phyloP scores from a whole-genome alignment of 2,329 filamentous ascomycete species.

The Pyrenophora teres region DNA sequence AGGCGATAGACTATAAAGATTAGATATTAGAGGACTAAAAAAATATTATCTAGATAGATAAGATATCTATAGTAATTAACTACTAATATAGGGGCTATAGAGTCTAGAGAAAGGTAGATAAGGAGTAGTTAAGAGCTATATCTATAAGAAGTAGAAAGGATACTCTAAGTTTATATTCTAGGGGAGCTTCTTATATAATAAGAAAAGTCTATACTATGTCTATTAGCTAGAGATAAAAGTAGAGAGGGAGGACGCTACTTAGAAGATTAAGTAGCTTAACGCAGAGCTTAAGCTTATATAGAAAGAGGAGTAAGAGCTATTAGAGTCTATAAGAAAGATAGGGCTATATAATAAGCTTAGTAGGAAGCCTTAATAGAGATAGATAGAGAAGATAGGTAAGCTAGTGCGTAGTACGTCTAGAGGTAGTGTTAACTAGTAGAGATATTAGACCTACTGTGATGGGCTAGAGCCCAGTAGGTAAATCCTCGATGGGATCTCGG shows the following conservation, averaged over 20 bases:
- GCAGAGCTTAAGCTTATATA: constrained; percentile 12
- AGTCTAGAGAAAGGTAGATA: constrained; percentile 11
- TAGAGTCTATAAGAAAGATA: neutral
- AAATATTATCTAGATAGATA: neutral
- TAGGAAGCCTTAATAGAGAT: constrained; percentile 12
- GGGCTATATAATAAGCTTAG: constrained; percentile 7
- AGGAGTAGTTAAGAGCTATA: constrained; percentile 15
- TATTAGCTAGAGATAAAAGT: neutral
- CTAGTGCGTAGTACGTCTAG: constrained; percentile 7
- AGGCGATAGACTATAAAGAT: too few relatives aligned
- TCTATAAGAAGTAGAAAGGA: constrained; percentile 13
- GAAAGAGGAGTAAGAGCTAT: constrained; percentile 12
- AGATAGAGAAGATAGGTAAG: constrained; percentile 13
- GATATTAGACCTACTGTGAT: constrained; percentile 8
- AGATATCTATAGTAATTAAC: constrained; percentile 9
- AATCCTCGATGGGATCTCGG: too few relatives aligned
- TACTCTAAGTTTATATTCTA: constrained; percentile 23
- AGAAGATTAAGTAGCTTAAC: constrained; percentile 13
- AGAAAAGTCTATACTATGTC: constrained; percentile 9
- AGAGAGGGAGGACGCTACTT: constrained; percentile 6
- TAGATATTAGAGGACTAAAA: too few relatives aligned
- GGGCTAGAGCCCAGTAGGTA: too few relatives aligned
- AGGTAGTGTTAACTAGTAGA: constrained; percentile 10
- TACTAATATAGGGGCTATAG: constrained; percentile 7
- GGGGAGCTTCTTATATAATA: constrained; percentile 16